Conservation (phyloP, 352 stramenopile genomes). For the Phytopythium delawarense region DNA sequence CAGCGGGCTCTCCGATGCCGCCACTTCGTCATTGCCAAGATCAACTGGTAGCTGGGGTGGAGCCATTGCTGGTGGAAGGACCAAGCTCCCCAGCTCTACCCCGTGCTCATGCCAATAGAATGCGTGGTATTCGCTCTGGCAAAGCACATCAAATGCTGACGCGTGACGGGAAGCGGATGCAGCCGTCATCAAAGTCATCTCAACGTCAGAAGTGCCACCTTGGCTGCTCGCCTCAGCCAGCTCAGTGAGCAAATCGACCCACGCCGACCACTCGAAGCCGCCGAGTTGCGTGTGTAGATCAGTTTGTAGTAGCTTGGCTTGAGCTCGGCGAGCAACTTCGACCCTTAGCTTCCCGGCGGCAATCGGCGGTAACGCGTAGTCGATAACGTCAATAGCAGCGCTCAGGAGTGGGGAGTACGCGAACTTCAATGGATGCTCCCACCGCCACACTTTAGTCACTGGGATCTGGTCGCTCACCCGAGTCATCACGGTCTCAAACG, state of each 20-base stretch:
- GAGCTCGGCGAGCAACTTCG: background rate
- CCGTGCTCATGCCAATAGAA: slow-evolving; percentile 39
- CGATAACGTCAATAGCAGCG: slow-evolving; percentile 29
- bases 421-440: slow-evolving; percentile 37
- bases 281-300: background rate
- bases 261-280: slow-evolving; percentile 2
- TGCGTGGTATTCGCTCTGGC: slow-evolving; percentile 35
- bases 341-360: background rate
- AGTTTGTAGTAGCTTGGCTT: background rate
- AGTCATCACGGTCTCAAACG: slow-evolving; percentile 28
- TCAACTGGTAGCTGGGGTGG: background rate
- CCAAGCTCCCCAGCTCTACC: slow-evolving; percentile 34
- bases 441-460: slow-evolving; percentile 16
- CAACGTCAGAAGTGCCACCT: background rate
- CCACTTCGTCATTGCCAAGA: background rate
- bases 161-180: slow-evolving; percentile 3
- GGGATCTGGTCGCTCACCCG: background rate
- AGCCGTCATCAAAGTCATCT: background rate
- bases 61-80: slow-evolving; percentile 12
- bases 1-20: background rate
- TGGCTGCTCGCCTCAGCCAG: background rate
- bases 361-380: slow-evolving; percentile 12
- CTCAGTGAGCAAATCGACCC: background rate
- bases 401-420: slow-evolving; percentile 26
- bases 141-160: slow-evolving; percentile 36